phyloP scores from a whole-genome alignment of 1,139 yeast species.

The Pichia sp. region DNA sequence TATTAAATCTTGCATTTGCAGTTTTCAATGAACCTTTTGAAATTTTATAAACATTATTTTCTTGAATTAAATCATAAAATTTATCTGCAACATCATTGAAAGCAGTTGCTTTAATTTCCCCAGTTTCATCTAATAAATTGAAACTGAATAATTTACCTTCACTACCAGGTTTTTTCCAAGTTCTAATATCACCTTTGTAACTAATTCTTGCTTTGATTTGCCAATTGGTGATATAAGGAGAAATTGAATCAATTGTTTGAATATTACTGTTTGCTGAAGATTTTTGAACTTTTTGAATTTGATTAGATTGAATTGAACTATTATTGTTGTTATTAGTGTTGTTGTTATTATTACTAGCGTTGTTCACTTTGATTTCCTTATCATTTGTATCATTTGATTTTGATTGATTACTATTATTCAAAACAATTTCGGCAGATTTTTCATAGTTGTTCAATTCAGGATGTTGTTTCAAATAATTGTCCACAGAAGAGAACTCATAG shows the following conservation, averaged over 20 bases:
- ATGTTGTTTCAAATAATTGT: constrained; percentile 22
- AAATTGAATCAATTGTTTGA: constrained; percentile 70
- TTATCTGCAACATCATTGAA: constrained; percentile 83
- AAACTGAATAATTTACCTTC: constrained; percentile 88
- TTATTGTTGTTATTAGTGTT: background rate
- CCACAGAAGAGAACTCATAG: constrained; percentile 16
- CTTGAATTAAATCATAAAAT: constrained; percentile 68
- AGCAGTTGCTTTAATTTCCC: constrained; percentile 94
- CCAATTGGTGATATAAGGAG: constrained; percentile 91
- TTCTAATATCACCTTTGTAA: constrained; percentile 78
- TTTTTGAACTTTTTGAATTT: background rate
- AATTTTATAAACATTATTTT: constrained; percentile 83
- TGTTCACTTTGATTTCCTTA: too few relatives aligned
- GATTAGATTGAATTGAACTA: background rate
- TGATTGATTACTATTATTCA: background rate
- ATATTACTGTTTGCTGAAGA: background rate
- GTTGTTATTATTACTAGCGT: background rate
- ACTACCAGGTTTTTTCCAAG: constrained; percentile 82
- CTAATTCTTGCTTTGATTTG: constrained; percentile 89
- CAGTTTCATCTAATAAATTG: constrained; percentile 87
- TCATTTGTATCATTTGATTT: background rate
- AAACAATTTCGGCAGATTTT: background rate
- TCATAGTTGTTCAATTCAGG: constrained; percentile 16
- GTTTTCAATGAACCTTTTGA: constrained; percentile 76
- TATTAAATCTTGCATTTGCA: constrained; percentile 82